Evolutionary conservation across 495 filamentous ascomycete genomes (phyloP), one percentile per base, ranked within the genome.

Genomic region (Xylaria venustula): DNA sequence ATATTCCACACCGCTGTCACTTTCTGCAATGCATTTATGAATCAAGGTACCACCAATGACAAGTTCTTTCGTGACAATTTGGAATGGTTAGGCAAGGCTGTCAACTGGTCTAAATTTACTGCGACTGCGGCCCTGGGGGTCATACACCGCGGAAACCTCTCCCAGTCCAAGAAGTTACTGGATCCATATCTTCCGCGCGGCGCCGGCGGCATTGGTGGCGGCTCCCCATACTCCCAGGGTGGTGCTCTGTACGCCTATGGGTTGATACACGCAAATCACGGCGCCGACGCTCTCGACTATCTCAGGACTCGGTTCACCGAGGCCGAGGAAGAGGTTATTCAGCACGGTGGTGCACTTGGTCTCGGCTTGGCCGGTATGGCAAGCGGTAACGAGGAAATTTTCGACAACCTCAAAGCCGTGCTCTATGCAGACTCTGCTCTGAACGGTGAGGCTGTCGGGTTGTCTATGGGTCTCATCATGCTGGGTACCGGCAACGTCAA

Each of bases 21-120:
- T 0, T 91, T 99, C 63, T 93, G 94, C 61, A 97, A 97, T 71
- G 95, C 92, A 12, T 98, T 99, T 74, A 99, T 98, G 93, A 94
- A 99, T 68, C 91, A 95, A n/a, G 95, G 95, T 34, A 98, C 95
- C 7, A 97, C 93, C 0, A 92, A 93, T 62, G 95, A 98, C 73
- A 91, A 89, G 66, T 99, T 98, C 79, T 97, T 98, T 81, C 83
- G 95, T 2, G 92, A 97, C 64, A 99, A 98, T 62, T 75, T 99
- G 26, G 95, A 99, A 51, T 99, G 95, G 95, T 83, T 99, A 8
- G 91, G 93, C 32, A 99, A 98, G 78, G 95, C 95, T 45, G 91
- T 98, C 15, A 99, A 99, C 77, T 99, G 95, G 95, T 97, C 94
- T 58, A 99, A 99, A 70, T 99, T 99, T 72, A 96, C 95, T 1